Evolutionary conservation across 164 flowering plant genomes (phyloP).

Genomic region (Vitis riparia): DNA sequence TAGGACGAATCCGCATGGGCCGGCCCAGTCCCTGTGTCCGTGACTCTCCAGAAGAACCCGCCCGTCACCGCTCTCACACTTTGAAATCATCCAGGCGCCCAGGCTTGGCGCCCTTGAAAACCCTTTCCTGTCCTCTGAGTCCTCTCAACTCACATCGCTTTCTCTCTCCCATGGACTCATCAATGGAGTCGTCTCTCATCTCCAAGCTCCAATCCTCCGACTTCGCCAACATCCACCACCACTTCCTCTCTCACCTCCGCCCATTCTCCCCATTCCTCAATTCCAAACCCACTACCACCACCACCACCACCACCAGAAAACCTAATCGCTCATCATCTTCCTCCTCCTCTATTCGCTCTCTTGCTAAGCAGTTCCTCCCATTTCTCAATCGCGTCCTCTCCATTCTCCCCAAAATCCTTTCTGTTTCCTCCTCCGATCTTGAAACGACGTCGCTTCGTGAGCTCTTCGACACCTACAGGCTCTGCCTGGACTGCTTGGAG

Average conservation of each 20-base stretch:
- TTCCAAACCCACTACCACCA: conserved; percentile 11
- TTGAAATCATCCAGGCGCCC: no score
- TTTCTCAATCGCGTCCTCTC: conserved; percentile 60
- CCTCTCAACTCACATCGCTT: not conserved
- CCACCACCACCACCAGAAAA: conserved; percentile 24
- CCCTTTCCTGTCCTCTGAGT: not conserved
- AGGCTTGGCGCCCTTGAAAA: no score
- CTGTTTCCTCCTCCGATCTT: conserved; percentile 19
- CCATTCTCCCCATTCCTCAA: conserved; percentile 25
- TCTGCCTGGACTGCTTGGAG: conserved; percentile 60
- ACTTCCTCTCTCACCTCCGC: conserved; percentile 31
- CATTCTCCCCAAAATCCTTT: conserved; percentile 55
- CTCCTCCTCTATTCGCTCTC: conserved; percentile 34
- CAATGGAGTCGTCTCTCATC: conserved; percentile 23
- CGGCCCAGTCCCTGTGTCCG: no score
- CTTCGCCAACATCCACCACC: conserved; percentile 22
- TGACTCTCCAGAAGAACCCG: no score
- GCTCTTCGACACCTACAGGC: conserved; percentile 48
- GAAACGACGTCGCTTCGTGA: conserved; percentile 17
- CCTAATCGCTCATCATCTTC: conserved; percentile 11
- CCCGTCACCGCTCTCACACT: no score
- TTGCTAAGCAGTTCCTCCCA: conserved; percentile 73
- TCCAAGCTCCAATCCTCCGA: conserved; percentile 42
- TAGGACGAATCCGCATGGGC: no score
- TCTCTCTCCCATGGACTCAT: conserved; percentile 17